Conservation (phyloP, 2,329 filamentous ascomycete species). For the Diplodia seriata region DNA sequence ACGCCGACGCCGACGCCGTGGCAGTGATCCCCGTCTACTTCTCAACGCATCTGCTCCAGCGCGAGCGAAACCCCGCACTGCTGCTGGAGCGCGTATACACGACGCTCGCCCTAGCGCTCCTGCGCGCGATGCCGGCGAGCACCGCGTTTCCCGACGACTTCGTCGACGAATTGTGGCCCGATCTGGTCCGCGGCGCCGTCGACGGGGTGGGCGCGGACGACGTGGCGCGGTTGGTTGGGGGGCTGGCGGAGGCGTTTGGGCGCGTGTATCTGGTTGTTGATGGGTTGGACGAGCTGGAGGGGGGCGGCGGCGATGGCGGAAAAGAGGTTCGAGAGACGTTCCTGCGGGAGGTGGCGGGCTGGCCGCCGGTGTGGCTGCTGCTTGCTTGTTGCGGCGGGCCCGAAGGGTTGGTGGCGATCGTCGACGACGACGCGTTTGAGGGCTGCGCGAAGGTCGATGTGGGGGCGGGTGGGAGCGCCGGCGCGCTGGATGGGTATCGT, state of each 20-base stretch:
- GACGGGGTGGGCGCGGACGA: too few species aligned
- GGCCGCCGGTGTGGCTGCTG: neutral
- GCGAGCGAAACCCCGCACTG: too few species aligned
- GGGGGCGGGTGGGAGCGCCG: too few species aligned
- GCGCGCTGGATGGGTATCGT: neutral
- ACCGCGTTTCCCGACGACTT: neutral
- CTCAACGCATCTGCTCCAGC: too few species aligned
- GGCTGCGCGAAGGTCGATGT: too few species aligned
- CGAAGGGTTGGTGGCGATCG: neutral
- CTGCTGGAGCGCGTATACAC: neutral
- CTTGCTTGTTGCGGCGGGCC: neutral
- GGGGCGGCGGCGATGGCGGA: too few species aligned
- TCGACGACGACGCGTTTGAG: too few species aligned
- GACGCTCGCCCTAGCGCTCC: slow-evolving; percentile 1
- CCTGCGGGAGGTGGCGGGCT: neutral
- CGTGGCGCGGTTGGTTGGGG: neutral
- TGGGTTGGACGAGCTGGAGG: neutral
- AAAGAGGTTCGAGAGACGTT: neutral
- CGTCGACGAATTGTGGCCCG: neutral
- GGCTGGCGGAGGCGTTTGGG: neutral
- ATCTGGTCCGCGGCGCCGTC: neutral
- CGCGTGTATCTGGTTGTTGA: neutral
- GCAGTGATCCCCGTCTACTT: neutral
- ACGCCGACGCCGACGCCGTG: neutral
- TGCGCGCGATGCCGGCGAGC: neutral